Base-by-base conservation (phyloP, 257 asterid genomes). In the Solanum chilense region DNA sequence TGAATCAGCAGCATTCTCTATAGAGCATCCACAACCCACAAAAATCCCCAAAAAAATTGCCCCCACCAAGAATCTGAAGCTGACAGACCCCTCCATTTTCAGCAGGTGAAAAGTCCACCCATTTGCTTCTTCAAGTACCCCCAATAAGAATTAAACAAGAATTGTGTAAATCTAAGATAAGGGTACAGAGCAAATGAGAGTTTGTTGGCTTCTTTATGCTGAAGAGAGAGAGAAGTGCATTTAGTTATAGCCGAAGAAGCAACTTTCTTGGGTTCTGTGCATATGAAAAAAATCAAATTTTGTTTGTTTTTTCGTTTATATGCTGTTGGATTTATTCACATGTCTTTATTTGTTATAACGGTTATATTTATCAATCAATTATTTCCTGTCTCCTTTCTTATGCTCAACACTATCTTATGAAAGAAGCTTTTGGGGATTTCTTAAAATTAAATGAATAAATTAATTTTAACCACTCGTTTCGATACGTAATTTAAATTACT, bases 81-180 rank as follows among this genome's bases (percentile, higher is more conserved):
- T 89, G 85, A 86, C 56, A 84, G 87, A 86, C 68, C 87, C 88
- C 92, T 88, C 93, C 98, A 94, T 96, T 88, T 86, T 77, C 83
- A 44, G 15, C 58, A 39, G 56, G 21, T 23, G 21, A 39, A 42
- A 77, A 42, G n/a, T 42, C 39, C 62, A 45, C 64, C n/a, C 66
- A 78, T 78, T 78, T 42, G 62, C 37, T 77, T 42, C 37, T 56
- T 42, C 58, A 76, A 75, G 31, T 6, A 41, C 20, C 62, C 62
- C 31, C 25, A 71, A 75, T n/a, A 37, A 76, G 39, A n/a, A 77
- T 9, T 14, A 78, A 25, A 44, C 84, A 78, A 78, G 84, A 78
- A 27, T 44, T 78, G 64, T 77, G 39, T 27, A 9, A n/a, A 44
- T 21, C 20, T 37, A n/a, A 41, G 37, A 44, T 76, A 77, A 25